phyloP scores from a whole-genome alignment of 78 protist genomes.

The slime mould (Dictyostelium discoideum) region DNA sequence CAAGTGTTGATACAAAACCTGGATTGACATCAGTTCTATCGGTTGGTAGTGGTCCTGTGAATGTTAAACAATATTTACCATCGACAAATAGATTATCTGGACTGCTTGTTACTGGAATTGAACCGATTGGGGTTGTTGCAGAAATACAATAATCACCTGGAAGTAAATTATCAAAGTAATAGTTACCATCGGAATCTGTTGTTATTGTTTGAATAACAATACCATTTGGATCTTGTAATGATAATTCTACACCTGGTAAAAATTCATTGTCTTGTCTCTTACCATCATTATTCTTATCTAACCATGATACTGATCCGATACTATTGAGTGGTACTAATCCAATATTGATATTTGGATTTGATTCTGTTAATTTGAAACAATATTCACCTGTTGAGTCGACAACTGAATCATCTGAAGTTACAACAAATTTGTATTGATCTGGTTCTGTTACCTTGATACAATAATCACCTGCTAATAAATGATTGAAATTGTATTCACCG shows the following conservation, averaged over 20 bases:
- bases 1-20: background rate
- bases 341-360: background rate
- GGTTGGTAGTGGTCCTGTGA: background rate
- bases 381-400: background rate
- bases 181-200: background rate
- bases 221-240: conserved; percentile 5
- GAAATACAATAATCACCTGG: conserved; percentile 11
- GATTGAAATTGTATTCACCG: conserved; percentile 8
- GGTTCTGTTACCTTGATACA: background rate
- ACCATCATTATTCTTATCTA: conserved; percentile 17
- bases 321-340: background rate
- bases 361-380: background rate
- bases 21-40: background rate
- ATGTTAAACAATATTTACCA: background rate
- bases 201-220: background rate
- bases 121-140: background rate
- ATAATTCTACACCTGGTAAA: background rate
- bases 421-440: background rate
- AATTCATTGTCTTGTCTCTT: background rate
- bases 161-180: background rate
- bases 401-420: conserved; percentile 7
- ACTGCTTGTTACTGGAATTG: background rate
- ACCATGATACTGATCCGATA: background rate
- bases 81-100: background rate
- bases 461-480: conserved; percentile 31